Base-by-base conservation (phyloP, 1,139 yeast species). In the Ogataea hybrid region DNA sequence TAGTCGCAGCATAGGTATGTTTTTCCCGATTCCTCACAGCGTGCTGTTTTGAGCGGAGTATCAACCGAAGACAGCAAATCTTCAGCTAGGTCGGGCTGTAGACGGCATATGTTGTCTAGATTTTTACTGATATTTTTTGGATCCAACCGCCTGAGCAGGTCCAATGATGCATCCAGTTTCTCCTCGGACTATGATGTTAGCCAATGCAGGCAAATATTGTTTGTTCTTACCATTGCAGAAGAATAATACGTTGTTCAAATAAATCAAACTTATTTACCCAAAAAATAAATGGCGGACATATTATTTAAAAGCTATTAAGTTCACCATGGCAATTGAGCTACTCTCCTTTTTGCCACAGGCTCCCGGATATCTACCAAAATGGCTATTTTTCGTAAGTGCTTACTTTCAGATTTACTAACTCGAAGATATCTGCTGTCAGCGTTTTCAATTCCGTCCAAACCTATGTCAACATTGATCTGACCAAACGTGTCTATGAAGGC, bases 391-490 rank as follows among this genome's bases (percentile, higher is more conserved):
- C 50, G 73, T 72, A 55, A 15, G 68, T 56, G 8, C 11, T 20
- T 15, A 16, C 10, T n/a, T 7, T 12, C n/a, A 12, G 17, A 8
- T 28, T 3, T 14, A 25, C 46, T 40, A 37, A 39, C 37, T 7
- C 23, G 2, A 3, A 54, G 71, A 86, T 89, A 57, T 86, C 97
- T 0, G 82, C 84, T 4, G 96, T 92, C 12, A 88, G 97, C 2
- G 70, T 87, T 23, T 89, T 92, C 74, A 92, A 92, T 63, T 88
- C 97, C 0, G 68, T 78, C 17, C 98, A 92, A 67, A 82, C 95
- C n/a, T 92, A 89, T 62, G 62, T 77, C 39, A 76, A 87, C 28
- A 72, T 85, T 35, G 68, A 73, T 15, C 71, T 90, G 46, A 86
- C 97, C 7, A 80, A 83, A 54, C 73, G 81, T 54, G 97, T 92